Evolutionary conservation across 2,329 filamentous ascomycete species (phyloP).

Genomic region (Lachnellula arida): DNA sequence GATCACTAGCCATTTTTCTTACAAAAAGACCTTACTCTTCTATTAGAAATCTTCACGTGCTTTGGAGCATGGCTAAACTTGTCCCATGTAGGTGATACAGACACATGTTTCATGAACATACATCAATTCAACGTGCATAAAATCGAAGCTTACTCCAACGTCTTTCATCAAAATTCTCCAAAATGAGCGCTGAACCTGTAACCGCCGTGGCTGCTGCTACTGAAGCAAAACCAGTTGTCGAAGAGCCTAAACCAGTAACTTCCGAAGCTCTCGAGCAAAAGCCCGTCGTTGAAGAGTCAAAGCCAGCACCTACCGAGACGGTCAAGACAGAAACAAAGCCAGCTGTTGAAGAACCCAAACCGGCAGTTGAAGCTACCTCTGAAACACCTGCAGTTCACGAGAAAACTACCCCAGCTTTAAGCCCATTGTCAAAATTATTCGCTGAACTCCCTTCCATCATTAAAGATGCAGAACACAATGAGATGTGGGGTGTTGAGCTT

Average conservation of each 20-base stretch:
- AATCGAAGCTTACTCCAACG: not conserved
- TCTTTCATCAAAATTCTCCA: not conserved
- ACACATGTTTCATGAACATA: not conserved
- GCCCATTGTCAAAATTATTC: slow-evolving; percentile 51
- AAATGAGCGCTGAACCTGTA: slow-evolving; percentile 21
- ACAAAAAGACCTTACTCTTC: too few relatives aligned
- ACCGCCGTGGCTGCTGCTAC: slow-evolving; percentile 12
- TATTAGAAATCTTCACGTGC: too few relatives aligned
- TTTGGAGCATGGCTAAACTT: not conserved
- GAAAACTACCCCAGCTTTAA: slow-evolving; percentile 6
- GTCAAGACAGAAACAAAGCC: not conserved
- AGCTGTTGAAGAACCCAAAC: slow-evolving; percentile 5
- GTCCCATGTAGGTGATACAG: not conserved
- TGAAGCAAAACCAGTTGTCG: slow-evolving; percentile 3
- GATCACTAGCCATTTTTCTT: too few relatives aligned
- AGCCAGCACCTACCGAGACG: not conserved
- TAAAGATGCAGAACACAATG: slow-evolving; percentile 54
- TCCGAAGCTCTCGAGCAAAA: not conserved
- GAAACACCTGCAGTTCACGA: not conserved
- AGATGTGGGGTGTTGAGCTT: slow-evolving; percentile 85
- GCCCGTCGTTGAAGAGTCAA: not conserved
- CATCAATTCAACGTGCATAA: not conserved
- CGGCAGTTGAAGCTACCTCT: not conserved
- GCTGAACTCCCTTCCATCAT: slow-evolving; percentile 54
- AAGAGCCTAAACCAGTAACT: slow-evolving; percentile 1